Evolutionary conservation across 2,329 filamentous ascomycete genomes (phyloP).

Genomic region (Aspergillus caelatus): DNA sequence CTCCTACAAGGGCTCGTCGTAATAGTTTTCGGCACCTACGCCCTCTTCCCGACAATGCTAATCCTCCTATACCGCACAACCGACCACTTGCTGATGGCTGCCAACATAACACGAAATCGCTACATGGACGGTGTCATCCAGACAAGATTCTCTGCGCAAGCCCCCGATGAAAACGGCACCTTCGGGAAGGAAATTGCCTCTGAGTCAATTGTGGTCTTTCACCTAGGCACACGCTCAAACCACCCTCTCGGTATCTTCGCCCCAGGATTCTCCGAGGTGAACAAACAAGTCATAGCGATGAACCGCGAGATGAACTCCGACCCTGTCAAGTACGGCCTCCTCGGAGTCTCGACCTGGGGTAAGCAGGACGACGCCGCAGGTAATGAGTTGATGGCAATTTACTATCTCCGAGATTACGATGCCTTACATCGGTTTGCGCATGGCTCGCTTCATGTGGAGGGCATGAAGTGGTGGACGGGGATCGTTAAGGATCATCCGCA

Average conservation of each 20-base stretch:
- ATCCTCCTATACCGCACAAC: conserved; percentile 38
- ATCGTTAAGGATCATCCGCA: conserved; percentile 38
- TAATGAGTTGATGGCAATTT: conserved; percentile 39
- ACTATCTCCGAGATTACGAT: conserved; percentile 47
- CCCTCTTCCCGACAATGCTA: conserved; percentile 34
- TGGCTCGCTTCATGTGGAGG: conserved; percentile 41
- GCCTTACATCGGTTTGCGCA: conserved; percentile 51
- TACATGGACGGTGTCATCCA: conserved; percentile 40
- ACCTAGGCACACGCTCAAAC: conserved; percentile 31
- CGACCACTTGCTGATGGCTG: conserved; percentile 38
- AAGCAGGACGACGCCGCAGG: conserved; percentile 35
- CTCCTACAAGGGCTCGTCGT: conserved; percentile 38
- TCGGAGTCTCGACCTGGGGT: conserved; percentile 31
- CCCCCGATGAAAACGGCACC: conserved; percentile 38
- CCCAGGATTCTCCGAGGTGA: conserved; percentile 35
- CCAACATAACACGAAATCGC: conserved; percentile 39
- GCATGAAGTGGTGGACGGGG: conserved; percentile 49
- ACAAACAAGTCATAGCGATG: conserved; percentile 38
- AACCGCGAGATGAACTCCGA: conserved; percentile 20
- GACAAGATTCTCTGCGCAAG: conserved; percentile 41
- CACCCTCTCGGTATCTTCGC: conserved; percentile 48
- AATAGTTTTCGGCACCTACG: conserved; percentile 36
- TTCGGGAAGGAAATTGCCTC: conserved; percentile 47
- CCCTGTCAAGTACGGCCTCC: conserved; percentile 12
- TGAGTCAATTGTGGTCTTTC: conserved; percentile 49